phyloP scores from a whole-genome alignment of 129 eudicot species.

The Pittosporum tobira region DNA sequence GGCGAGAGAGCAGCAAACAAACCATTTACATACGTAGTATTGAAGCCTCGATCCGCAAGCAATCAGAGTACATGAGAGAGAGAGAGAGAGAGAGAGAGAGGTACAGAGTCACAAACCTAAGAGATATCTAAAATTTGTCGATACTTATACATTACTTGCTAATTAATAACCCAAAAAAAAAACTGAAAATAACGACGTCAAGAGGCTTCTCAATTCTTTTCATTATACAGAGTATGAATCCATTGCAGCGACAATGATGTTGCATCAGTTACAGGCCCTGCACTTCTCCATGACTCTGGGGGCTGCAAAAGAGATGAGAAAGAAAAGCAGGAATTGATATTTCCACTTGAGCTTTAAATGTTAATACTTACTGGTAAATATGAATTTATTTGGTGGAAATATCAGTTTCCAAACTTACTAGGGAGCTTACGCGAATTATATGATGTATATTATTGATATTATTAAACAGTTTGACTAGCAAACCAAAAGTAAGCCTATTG shows the following conservation, averaged over 20 bases:
- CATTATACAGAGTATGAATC: neutral
- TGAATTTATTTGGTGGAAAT: too few species aligned
- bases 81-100: neutral
- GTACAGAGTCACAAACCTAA: conserved; percentile 6
- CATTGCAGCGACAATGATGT: neutral
- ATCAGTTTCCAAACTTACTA: neutral
- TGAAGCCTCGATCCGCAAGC: neutral
- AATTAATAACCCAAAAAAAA: neutral
- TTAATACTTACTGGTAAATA: too few species aligned
- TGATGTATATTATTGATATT: neutral
- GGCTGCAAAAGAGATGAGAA: conserved; percentile 30
- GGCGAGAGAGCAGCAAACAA: neutral
- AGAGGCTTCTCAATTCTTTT: too few species aligned
- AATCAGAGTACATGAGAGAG: conserved; percentile 10
- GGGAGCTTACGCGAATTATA: too few species aligned
- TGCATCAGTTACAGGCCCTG: conserved; percentile 29
- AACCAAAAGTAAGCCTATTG: neutral
- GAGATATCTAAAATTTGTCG: neutral
- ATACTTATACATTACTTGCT: conserved; percentile 3
- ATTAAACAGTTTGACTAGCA: neutral
- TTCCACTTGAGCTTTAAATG: too few species aligned
- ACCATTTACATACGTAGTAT: conserved; percentile 20
- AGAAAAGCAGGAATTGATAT: too few species aligned
- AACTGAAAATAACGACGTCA: neutral
- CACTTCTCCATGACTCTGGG: conserved; percentile 57